Evolutionary conservation across 192 early-diverging fungal genomes (phyloP).

Genomic region (Phycomyces blakesleeanus): DNA sequence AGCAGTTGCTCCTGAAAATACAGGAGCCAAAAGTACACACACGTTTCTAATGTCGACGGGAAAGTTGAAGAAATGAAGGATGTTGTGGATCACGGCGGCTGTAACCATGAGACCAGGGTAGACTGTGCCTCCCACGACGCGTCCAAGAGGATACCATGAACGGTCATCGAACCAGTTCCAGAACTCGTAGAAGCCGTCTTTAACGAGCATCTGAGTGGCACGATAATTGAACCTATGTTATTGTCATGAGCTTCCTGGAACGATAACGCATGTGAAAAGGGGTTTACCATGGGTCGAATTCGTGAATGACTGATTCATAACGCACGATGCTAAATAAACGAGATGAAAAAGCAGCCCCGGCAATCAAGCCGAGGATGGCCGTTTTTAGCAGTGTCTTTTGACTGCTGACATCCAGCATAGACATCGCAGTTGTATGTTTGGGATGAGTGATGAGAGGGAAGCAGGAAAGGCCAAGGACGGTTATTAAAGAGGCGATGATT

Average conservation of each 20-base stretch:
- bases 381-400: constrained; percentile 69
- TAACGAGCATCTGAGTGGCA: constrained; percentile 87
- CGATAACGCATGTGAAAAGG: neutral
- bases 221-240: constrained; percentile 90
- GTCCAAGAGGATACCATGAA: constrained; percentile 97
- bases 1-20: constrained; percentile 96
- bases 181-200: constrained; percentile 95
- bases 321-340: constrained; percentile 97
- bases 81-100: constrained; percentile 89
- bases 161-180: constrained; percentile 99
- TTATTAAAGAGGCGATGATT: neutral
- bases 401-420: constrained; percentile 35
- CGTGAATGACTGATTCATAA: constrained; percentile 99
- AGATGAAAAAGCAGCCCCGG: constrained; percentile 79
- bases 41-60: constrained; percentile 98
- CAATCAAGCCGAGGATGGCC: constrained; percentile 85
- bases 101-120: constrained; percentile 99
- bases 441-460: neutral
- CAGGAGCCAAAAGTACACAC: constrained; percentile 95
- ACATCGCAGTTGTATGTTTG: constrained; percentile 14
- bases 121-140: constrained; percentile 99
- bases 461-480: neutral
- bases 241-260: neutral
- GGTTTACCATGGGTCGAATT: constrained; percentile 92
- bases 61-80: constrained; percentile 91